phyloP scores from a whole-genome alignment of 352 stramenopile genomes.

The Thalassiosira hispida region DNA sequence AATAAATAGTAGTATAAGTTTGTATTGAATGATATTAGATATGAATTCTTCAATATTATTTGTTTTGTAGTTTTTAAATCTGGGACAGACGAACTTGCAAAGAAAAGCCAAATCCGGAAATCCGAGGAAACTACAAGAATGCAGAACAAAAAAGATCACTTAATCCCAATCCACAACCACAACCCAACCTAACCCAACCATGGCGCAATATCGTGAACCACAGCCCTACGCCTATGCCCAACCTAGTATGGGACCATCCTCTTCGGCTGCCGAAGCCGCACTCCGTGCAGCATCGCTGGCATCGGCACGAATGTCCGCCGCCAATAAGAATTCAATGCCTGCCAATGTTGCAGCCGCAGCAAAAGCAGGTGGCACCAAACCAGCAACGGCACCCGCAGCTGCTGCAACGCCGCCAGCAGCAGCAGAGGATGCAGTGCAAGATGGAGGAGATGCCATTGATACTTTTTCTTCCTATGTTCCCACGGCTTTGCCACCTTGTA shows the following conservation, averaged over 20 bases:
- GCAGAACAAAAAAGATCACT: too few relatives aligned
- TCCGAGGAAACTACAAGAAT: too few relatives aligned
- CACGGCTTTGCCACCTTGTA: constrained; percentile 32
- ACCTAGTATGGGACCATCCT: background rate
- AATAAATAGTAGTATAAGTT: too few relatives aligned
- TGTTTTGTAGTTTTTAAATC: too few relatives aligned
- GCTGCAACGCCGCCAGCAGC: background rate
- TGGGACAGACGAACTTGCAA: too few relatives aligned
- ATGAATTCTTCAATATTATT: too few relatives aligned
- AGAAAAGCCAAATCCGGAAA: too few relatives aligned
- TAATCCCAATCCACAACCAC: too few relatives aligned
- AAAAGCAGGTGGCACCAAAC: background rate
- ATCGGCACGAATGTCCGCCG: background rate
- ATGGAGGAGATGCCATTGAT: constrained; percentile 50
- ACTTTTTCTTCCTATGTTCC: constrained; percentile 59
- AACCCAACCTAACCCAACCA: too few relatives aligned
- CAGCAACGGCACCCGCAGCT: background rate
- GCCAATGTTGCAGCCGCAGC: background rate
- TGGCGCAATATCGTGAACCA: too few relatives aligned
- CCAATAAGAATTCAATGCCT: background rate
- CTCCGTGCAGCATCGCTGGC: background rate
- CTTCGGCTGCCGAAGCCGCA: background rate
- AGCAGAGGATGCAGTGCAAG: constrained; percentile 44
- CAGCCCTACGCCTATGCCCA: too few relatives aligned
- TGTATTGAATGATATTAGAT: too few relatives aligned